Evolutionary conservation across 1,284 basidiomycete species (phyloP), one percentile per base, ranked within the genome.

Genomic region (Ceratobasidium sp.): DNA sequence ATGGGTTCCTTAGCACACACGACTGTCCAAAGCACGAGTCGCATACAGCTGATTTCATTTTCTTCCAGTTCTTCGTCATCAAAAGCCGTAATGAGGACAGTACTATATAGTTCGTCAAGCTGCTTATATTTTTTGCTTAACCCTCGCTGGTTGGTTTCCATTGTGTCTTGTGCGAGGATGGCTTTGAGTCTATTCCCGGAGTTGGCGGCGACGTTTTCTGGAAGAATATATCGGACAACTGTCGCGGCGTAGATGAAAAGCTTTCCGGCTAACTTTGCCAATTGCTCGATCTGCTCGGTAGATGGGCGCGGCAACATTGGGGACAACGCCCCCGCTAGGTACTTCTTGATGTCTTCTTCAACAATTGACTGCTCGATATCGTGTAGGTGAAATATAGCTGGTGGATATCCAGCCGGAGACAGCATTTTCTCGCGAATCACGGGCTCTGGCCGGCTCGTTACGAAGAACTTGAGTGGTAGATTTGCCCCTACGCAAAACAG

Each of bases 391-490:
- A n/a, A n/a, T n/a, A n/a, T 10, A 40, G 38, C 17, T 8, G 8
- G 38, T 40, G 38, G 17, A 40, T 17, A 8, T 7, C 8, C 7
- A 40, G 38, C 17, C 17, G 7, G 38, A 40, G 38, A 40, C 7
- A 40, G 8, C 38, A 40, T 40, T 40, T 40, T 40, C 8, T 17
- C 17, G 38, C 17, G 17, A 8, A 40, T 40, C 8, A 17, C 38
- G 38, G 38, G 38, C 38, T 74, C 73, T 12, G 69, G 74, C 13
- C 75, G 71, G 47, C 74, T 72, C 15, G 74, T 73, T 20, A 75
- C 40, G 47, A 75, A 69, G 45, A 75, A 73, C 32, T 72, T 69
- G 67, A 72, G 17, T 27, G 32, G 34, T 65, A 57, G n/a, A 52
- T 8, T 8, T 13, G 20, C 17, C 64, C 54, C 35, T 69, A 56